Evolutionary conservation across 331 rosid genomes (phyloP).

Genomic region (Quercus phellos): DNA sequence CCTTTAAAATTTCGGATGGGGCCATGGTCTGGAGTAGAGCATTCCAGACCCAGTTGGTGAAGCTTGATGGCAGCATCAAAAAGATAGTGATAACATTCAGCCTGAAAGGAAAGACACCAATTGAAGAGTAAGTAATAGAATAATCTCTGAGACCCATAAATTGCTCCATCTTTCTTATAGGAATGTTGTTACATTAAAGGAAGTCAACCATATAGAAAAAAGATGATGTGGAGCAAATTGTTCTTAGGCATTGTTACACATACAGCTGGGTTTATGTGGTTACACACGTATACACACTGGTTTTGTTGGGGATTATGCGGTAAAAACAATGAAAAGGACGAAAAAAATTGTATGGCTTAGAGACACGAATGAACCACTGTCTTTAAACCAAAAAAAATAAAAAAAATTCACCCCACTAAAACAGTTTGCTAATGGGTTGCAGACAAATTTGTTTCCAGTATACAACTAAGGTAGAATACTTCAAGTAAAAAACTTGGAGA

Average conservation of each 20-base stretch:
- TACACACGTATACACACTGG: neutral
- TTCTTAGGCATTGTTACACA: neutral
- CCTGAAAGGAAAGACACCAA: conserved; percentile 44
- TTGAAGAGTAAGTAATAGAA: conserved; percentile 16
- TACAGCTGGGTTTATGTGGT: neutral
- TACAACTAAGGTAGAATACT: too few relatives aligned
- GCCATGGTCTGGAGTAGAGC: conserved; percentile 75
- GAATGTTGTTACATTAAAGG: neutral
- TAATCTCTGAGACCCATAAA: neutral
- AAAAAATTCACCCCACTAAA: too few relatives aligned
- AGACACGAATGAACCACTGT: too few relatives aligned
- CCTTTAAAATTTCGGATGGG: conserved; percentile 51
- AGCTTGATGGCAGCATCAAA: conserved; percentile 92
- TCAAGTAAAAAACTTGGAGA: too few relatives aligned
- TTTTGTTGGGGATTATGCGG: neutral
- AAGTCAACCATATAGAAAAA: neutral
- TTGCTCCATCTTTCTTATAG: neutral
- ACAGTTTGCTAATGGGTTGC: too few relatives aligned
- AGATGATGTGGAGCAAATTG: neutral
- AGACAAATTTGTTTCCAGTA: too few relatives aligned
- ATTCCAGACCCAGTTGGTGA: conserved; percentile 80
- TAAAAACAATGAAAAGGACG: too few relatives aligned
- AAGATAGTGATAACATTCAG: conserved; percentile 89
- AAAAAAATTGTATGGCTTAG: too few relatives aligned
- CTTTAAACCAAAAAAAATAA: too few relatives aligned